A percentile compares a stretch with the other conserved stretches of the same genome.
These are phyloP conservation scores for Cercospora nicotianae DNA, from an alignment of 2,329 filamentous ascomycete species.

Conservation along the genomic window DNA sequence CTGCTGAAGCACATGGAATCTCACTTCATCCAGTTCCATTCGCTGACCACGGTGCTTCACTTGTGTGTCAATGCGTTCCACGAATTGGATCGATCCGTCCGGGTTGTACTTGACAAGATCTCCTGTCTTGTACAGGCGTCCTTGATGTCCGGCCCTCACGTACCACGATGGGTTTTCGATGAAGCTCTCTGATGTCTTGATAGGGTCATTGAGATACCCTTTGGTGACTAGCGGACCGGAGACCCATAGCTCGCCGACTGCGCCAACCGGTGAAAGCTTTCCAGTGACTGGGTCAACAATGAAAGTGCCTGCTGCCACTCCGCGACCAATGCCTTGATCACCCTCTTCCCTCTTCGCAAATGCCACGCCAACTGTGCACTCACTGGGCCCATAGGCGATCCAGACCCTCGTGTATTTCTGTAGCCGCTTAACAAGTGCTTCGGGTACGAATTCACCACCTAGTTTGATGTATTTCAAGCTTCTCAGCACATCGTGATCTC, in stretches of 20 bases:
- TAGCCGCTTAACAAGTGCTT: not conserved
- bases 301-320: slow-evolving; percentile 1
- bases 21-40: slow-evolving; percentile 28
- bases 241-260: slow-evolving; percentile 49
- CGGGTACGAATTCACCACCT: not conserved
- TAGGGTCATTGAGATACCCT: slow-evolving; percentile 42
- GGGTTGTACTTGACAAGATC: slow-evolving; percentile 12
- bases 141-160: not conserved
- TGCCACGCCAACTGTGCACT: slow-evolving; percentile 1
- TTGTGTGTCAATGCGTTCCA: slow-evolving; percentile 28
- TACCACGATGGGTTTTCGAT: slow-evolving; percentile 2
- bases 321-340: not conserved
- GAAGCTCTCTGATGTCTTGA: slow-evolving; percentile 37
- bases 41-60: slow-evolving; percentile 28
- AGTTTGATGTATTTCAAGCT: not conserved
- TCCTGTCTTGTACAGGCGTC: slow-evolving; percentile 4
- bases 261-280: slow-evolving; percentile 43
- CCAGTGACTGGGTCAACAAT: slow-evolving; percentile 12
- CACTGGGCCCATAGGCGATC: slow-evolving; percentile 5
- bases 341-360: slow-evolving; percentile 7
- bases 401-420: not conserved
- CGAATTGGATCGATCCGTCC: slow-evolving; percentile 25
- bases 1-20: slow-evolving; percentile 2
- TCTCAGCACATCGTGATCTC: not conserved
- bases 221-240: slow-evolving; percentile 47